Percentiles rank a stretch among this genome's conserved stretches.
These are phyloP conservation scores for Russula virescens DNA, from an alignment of 768 basidiomycete species.

Conservation along the genomic window DNA sequence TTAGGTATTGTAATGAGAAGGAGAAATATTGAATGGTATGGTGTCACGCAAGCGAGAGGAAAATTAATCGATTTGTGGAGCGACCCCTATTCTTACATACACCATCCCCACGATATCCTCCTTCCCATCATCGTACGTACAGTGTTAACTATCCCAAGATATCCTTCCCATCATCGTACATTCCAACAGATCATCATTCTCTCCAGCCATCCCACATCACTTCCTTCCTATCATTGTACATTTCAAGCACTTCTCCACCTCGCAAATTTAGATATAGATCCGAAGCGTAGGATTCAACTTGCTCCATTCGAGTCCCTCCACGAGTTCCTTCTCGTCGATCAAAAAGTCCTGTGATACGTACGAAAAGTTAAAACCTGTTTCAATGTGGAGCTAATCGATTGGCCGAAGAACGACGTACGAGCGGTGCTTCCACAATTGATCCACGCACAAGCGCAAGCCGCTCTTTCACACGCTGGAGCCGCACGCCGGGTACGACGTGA, in stretches of 20 bases:
- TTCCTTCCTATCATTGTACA: no score
- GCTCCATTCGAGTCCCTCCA: constrained; percentile 64
- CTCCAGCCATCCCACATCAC: no score
- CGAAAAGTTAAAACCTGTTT: constrained; percentile 11
- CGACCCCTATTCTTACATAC: no score
- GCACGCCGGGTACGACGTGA: constrained; percentile 68
- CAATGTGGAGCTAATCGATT: neutral
- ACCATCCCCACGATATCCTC: no score
- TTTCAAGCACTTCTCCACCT: no score
- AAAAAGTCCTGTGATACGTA: constrained; percentile 61
- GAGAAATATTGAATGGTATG: no score
- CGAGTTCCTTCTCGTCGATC: constrained; percentile 70
- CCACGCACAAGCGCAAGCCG: constrained; percentile 66
- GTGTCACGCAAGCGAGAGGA: no score
- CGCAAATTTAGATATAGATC: constrained; percentile 74
- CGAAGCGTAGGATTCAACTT: constrained; percentile 73
- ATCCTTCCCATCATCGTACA: neutral
- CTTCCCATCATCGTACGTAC: no score
- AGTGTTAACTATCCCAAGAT: no score
- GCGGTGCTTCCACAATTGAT: constrained; percentile 67
- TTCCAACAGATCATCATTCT: no score
- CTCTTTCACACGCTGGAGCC: constrained; percentile 65
- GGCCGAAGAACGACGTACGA: constrained; percentile 39
- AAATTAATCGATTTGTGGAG: no score
- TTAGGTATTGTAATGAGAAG: no score